phyloP scores from a whole-genome alignment of 2,329 filamentous ascomycete species.

The Ciborinia camelliae region DNA sequence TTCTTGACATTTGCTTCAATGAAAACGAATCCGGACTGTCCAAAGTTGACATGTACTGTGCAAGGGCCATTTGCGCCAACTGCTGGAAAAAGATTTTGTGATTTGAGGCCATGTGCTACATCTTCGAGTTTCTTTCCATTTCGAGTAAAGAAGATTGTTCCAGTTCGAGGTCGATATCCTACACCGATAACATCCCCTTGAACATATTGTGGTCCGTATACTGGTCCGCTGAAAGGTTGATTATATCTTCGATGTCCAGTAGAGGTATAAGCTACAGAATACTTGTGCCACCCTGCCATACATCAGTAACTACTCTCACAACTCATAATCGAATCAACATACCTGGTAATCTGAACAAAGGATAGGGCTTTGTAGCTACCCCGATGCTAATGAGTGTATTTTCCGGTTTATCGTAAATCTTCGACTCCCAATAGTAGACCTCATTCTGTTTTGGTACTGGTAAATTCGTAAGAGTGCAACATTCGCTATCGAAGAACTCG shows the following conservation, averaged over 20 bases:
- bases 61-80: conserved; percentile 95
- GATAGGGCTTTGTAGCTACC: conserved; percentile 95
- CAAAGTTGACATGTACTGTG: conserved; percentile 93
- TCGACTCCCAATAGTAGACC: conserved; percentile 99
- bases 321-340: conserved; percentile 37
- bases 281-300: conserved; percentile 76
- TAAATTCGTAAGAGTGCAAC: conserved; percentile 76
- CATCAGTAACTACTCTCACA: conserved; percentile 1
- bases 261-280: conserved; percentile 87
- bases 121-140: conserved; percentile 98
- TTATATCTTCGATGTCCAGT: conserved; percentile 84
- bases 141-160: conserved; percentile 95
- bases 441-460: conserved; percentile 98
- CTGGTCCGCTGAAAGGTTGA: conserved; percentile 78
- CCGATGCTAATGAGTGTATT: conserved; percentile 83
- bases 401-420: conserved; percentile 97
- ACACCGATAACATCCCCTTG: conserved; percentile 96
- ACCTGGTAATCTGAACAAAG: conserved; percentile 91
- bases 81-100: conserved; percentile 95
- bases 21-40: conserved; percentile 96
- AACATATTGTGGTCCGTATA: conserved; percentile 79
- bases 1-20: conserved; percentile 99
- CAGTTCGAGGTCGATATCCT: conserved; percentile 89
- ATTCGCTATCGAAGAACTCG: conserved; percentile 97
- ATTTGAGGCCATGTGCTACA: conserved; percentile 85